A percentile compares a stretch with the other conserved stretches of the same genome.
Evolutionary conservation across 768 basidiomycete species (phyloP).

Genomic region (Lactarius tabidus): DNA sequence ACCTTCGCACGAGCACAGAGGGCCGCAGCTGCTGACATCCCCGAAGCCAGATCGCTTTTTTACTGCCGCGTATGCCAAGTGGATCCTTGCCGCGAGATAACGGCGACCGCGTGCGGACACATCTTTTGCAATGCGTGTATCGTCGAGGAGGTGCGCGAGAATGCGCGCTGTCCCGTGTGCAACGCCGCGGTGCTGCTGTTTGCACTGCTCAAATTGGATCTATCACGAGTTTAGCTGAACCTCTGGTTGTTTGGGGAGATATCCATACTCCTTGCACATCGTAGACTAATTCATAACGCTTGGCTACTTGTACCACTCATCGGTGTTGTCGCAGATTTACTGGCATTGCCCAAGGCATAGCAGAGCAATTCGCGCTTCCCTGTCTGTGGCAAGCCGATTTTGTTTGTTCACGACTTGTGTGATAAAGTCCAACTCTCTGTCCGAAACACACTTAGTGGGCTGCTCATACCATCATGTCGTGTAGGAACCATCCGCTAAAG

Average conservation of each 20-base stretch:
- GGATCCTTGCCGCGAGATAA: slow-evolving; percentile 24
- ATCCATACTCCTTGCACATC: background rate
- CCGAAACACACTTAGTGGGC: too few species aligned
- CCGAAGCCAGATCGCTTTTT: slow-evolving; percentile 9
- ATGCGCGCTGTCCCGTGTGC: slow-evolving; percentile 25
- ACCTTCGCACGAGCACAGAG: slow-evolving; percentile 16
- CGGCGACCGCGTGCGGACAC: slow-evolving; percentile 24
- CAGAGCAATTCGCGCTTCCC: background rate
- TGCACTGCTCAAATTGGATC: slow-evolving; percentile 24
- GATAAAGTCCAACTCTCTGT: too few species aligned
- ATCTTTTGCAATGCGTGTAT: slow-evolving; percentile 25
- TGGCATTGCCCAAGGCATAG: background rate
- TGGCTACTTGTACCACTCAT: background rate
- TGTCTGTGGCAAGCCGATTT: too few species aligned
- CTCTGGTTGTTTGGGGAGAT: too few species aligned
- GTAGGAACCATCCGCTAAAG: too few species aligned
- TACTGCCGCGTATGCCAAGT: slow-evolving; percentile 21
- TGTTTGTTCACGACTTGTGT: background rate
- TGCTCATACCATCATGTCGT: too few species aligned
- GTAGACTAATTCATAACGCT: background rate
- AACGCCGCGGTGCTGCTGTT: slow-evolving; percentile 23
- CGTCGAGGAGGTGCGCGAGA: slow-evolving; percentile 22
- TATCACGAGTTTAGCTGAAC: background rate
- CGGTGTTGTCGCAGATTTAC: background rate
- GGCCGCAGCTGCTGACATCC: background rate